A percentile compares a stretch with the other conserved stretches of the same genome.
Conservation (phyloP, 23 red algal species). For the Agarophyton chilense region DNA sequence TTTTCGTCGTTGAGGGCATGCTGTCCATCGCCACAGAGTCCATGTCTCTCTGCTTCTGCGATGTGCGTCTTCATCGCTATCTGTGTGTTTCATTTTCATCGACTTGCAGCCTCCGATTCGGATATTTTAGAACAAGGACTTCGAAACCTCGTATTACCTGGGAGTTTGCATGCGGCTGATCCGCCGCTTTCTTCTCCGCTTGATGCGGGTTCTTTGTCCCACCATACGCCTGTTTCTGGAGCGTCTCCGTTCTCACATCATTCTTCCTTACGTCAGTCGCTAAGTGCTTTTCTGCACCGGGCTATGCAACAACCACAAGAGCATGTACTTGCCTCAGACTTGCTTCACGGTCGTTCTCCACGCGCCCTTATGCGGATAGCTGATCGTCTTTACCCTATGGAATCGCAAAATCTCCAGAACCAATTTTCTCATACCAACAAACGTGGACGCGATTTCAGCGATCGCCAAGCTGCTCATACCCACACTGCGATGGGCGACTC, state of each 20-base stretch:
- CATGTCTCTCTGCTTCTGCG: background rate
- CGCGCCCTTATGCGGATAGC: background rate
- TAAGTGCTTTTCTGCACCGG: background rate
- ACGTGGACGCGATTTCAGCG: background rate
- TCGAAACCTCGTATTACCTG: background rate
- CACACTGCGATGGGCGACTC: background rate
- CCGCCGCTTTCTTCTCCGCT: background rate
- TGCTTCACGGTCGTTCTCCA: background rate
- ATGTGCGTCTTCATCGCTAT: background rate
- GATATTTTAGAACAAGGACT: background rate
- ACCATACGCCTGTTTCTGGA: background rate
- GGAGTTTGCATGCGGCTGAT: conserved; percentile 5
- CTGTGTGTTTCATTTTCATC: background rate
- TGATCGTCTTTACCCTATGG: background rate
- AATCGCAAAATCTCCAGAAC: background rate
- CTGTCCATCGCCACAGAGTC: background rate
- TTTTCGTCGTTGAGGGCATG: background rate
- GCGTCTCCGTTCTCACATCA: background rate
- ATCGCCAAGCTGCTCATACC: background rate
- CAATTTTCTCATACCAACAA: background rate
- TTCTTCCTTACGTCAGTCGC: no score
- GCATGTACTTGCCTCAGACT: background rate
- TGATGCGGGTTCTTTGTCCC: background rate
- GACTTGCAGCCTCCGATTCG: background rate
- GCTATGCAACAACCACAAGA: background rate